Base-by-base conservation (phyloP, 2,329 filamentous ascomycete species). In the Cladosporium sp. region DNA sequence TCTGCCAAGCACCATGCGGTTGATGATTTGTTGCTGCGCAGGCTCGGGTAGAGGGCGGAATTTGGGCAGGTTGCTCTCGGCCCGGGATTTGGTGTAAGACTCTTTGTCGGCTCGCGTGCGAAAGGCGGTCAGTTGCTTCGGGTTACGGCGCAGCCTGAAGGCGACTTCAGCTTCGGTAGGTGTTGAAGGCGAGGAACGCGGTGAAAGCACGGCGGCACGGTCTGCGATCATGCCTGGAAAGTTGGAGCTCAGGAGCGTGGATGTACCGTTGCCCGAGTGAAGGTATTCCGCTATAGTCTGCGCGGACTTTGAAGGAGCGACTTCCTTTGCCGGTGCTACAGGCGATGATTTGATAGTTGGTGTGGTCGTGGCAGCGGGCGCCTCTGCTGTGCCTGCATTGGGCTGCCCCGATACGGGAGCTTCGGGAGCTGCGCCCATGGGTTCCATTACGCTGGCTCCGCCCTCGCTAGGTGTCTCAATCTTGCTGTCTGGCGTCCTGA, bases 181-280 rank as follows among this genome's bases (percentile, higher is more conserved):
- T 11, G 33, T 23, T 16, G 50, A 29, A 10, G 50, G 33, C 14
- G 49, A n/a, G 35, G 4, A 10, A 16, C 35, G 33, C 0, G 61
- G 61, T 3, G 61, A 44, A 11, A 72, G 58, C 16, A 68, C 53
- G 62, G 66, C 69, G 61, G 72, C 53, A 53, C 71, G 71, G 55
- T 75, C 73, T 28, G 69, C 63, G 10, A 75, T 62, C n/a, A 74
- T 69, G 46, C 71, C 72, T 23, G 67, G 61, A 55, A 69, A 70
- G 67, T 73, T 72, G n/a, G 55, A 61, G 44, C 62, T 67, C 18
- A 70, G 68, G 29, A 75, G 73, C 26, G 70, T 74, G 10, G 73
- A 68, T n/a, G 68, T 65, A 21, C 67, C 66, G 26, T 65, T 64
- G 59, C 70, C 71, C 11, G 68, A 59, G 53, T 68, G 56, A 21